Conservation (phyloP, 805 yeast species). For the Candida nanaspora region DNA sequence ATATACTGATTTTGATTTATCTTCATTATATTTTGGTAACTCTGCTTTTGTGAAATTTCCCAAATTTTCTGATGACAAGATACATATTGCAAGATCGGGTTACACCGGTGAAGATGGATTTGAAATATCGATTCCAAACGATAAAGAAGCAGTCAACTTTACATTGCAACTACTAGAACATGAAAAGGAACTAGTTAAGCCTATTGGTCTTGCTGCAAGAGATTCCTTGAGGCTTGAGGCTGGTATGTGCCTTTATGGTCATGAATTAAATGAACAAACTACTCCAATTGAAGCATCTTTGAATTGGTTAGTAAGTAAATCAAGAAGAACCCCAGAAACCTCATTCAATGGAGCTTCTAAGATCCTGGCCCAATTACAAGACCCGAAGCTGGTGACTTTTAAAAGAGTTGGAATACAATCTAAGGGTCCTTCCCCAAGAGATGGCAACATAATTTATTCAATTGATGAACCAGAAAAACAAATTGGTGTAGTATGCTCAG, state of each 20-base stretch:
- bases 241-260: conserved; percentile 96
- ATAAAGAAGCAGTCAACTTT: conserved; percentile 48
- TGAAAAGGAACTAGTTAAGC: conserved; percentile 54
- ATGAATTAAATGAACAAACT: conserved; percentile 70
- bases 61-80: conserved; percentile 31
- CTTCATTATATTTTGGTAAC: conserved; percentile 67
- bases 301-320: conserved; percentile 83
- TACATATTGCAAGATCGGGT: conserved; percentile 90
- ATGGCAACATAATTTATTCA: conserved; percentile 56
- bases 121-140: conserved; percentile 72
- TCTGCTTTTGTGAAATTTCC: conserved; percentile 41
- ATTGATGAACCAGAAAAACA: conserved; percentile 44
- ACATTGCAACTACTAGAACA: conserved; percentile 53
- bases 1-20: conserved; percentile 52
- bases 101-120: conserved; percentile 99
- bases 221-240: conserved; percentile 95
- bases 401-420: conserved; percentile 72
- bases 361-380: conserved; percentile 59
- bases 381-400: conserved; percentile 50
- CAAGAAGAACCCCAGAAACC: conserved; percentile 48
- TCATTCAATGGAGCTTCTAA: conserved; percentile 71
- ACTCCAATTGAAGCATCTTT: conserved; percentile 89
- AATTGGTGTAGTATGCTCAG: conserved; percentile 51
- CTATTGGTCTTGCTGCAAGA: conserved; percentile 97
- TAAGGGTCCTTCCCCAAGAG: conserved; percentile 91